A percentile compares a stretch with the other conserved stretches of the same genome.
These are phyloP conservation scores for Ophiostoma tasmaniense DNA, from an alignment of 2,329 filamentous ascomycete species.

Conservation along the genomic window DNA sequence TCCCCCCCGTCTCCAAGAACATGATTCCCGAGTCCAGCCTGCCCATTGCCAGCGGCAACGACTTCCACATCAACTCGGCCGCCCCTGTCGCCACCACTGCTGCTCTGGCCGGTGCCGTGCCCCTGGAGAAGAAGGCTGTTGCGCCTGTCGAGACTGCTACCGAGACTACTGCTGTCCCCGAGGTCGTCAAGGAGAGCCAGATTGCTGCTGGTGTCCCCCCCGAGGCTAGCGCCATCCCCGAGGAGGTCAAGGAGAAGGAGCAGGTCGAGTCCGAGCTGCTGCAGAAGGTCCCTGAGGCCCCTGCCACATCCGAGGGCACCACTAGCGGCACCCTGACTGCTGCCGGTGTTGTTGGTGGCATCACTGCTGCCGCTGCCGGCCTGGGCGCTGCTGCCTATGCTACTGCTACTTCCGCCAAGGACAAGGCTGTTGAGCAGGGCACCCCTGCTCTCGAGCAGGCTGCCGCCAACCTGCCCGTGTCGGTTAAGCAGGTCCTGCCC, in stretches of 20 bases:
- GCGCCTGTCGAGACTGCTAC: background rate
- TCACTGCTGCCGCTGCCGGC: slow-evolving; percentile 33
- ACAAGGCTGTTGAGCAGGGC: slow-evolving; percentile 31
- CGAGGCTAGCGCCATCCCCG: slow-evolving; percentile 58
- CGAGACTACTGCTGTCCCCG: background rate
- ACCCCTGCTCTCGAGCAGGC: slow-evolving; percentile 13
- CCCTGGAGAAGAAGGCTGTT: slow-evolving; percentile 44
- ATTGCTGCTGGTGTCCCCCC: slow-evolving; percentile 53
- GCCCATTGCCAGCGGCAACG: slow-evolving; percentile 45
- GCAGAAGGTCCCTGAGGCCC: slow-evolving; percentile 54
- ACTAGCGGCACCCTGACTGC: slow-evolving; percentile 28
- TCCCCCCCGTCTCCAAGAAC: slow-evolving; percentile 50
- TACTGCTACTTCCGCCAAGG: slow-evolving; percentile 31
- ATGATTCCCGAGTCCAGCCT: slow-evolving; percentile 78
- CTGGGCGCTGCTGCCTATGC: slow-evolving; percentile 24
- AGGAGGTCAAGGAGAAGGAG: slow-evolving; percentile 63
- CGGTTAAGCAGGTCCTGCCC: slow-evolving; percentile 45
- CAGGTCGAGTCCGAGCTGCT: slow-evolving; percentile 63
- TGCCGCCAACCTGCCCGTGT: slow-evolving; percentile 40
- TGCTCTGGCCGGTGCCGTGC: slow-evolving; percentile 58
- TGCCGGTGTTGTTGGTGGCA: slow-evolving; percentile 19
- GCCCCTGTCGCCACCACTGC: slow-evolving; percentile 56
- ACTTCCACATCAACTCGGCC: slow-evolving; percentile 45
- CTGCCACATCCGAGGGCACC: slow-evolving; percentile 48
- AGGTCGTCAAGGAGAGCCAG: slow-evolving; percentile 48